phyloP scores from a whole-genome alignment of 2,329 filamentous ascomycete genomes.

The Chaetomiaceae sp. region DNA sequence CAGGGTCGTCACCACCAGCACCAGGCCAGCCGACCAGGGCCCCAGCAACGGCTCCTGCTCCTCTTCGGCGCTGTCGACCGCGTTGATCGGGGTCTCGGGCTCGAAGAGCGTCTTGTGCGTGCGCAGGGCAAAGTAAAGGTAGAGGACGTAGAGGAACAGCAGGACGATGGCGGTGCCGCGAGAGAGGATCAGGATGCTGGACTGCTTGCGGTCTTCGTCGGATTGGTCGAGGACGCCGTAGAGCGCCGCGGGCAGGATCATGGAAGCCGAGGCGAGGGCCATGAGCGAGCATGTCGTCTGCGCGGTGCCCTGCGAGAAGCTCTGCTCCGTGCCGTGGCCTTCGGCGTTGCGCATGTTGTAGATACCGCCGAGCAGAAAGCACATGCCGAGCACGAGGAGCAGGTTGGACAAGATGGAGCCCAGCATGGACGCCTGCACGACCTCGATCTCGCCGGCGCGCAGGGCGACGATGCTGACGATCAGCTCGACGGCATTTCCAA shows the following conservation, averaged over 20 bases:
- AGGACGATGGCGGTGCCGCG: slow-evolving; percentile 73
- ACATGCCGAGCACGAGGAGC: slow-evolving; percentile 78
- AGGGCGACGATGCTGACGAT: slow-evolving; percentile 91
- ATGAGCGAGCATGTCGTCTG: slow-evolving; percentile 72
- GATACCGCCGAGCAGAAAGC: slow-evolving; percentile 71
- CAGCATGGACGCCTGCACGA: slow-evolving; percentile 97
- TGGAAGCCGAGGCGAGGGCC: slow-evolving; percentile 69
- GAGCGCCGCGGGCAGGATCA: slow-evolving; percentile 73
- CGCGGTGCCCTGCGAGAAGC: slow-evolving; percentile 70
- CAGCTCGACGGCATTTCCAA: slow-evolving; percentile 74
- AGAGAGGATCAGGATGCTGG: slow-evolving; percentile 65
- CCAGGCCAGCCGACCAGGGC: slow-evolving; percentile 58
- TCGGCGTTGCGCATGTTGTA: slow-evolving; percentile 53
- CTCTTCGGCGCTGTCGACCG: slow-evolving; percentile 31
- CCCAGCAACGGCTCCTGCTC: slow-evolving; percentile 48
- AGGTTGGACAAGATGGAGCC: slow-evolving; percentile 94
- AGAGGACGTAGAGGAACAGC: slow-evolving; percentile 68
- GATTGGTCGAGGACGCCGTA: slow-evolving; percentile 58
- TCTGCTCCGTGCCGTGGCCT: slow-evolving; percentile 60
- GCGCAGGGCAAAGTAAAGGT: slow-evolving; percentile 71
- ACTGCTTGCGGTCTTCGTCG: slow-evolving; percentile 38
- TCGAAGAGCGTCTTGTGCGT: slow-evolving; percentile 72
- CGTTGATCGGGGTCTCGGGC: slow-evolving; percentile 36
- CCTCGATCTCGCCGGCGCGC: slow-evolving; percentile 77
- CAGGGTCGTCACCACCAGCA: slow-evolving; percentile 65